Base-by-base conservation (phyloP, 2,329 filamentous ascomycete species). In the Fusarium pilosicola region DNA sequence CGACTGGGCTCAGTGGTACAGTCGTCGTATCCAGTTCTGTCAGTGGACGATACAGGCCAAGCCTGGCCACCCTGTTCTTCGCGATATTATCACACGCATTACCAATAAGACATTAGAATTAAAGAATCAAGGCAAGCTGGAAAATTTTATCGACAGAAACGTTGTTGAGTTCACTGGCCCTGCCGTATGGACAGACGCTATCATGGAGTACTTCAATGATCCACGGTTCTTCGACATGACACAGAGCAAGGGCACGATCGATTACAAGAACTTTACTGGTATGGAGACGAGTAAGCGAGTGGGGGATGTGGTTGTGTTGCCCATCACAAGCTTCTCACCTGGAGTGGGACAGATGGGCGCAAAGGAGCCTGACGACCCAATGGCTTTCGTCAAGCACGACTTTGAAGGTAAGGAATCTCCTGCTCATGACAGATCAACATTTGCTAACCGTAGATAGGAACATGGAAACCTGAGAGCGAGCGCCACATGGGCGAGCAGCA, bases 31-130 rank as follows among this genome's bases (percentile, higher is more conserved):
- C 70, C 96, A 98, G 81, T 98, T 99, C 83, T 99, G 96, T 84
- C 96, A 99, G 82, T 99, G 96, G 96, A 99, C 96, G 3, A 98
- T 99, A 72, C 96, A 98, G 83, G 87, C 93, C 65, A 99, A 99
- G 83, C 93, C 96, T 0, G 96, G 96, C 17, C 96, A 99, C 81
- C 96, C 96, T 0, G 91, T 97, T 18, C 88, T 99, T 66, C 91
- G 95, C 71, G 94, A 98, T 70, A 90, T 97, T 69, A 94, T 99
- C 38, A 88, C 93, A 20, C 92, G 91, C 75, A 95, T 99, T 79
- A 97, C 96, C 1, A 88, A 94, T 73, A 90, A 95, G 80, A 93
- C 95, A 1, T 86, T 98, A 56, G 86, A 88, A 67, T 89, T 92
- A 83, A 95, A 97, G 86, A 86, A 86, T 61, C 83, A 85, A 13